These are phyloP conservation scores for Podaxis sp. DNA, from an alignment of 768 basidiomycete genomes.

Conservation along the genomic window DNA sequence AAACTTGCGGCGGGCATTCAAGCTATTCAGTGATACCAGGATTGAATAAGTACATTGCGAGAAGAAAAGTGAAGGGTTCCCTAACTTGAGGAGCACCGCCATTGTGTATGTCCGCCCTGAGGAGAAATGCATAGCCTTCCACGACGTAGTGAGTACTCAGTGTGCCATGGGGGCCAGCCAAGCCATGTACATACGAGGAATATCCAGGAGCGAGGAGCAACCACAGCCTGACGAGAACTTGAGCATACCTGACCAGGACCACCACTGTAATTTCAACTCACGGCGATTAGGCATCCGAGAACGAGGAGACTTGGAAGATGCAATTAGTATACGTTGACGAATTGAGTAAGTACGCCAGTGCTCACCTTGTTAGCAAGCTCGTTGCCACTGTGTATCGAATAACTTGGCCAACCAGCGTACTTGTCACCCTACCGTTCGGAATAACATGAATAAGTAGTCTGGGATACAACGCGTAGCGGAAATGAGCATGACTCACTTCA, in stretches of 20 bases:
- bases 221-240: not conserved
- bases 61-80: not conserved
- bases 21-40: not conserved
- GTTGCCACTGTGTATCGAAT: constrained; percentile 19
- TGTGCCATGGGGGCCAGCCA: no score
- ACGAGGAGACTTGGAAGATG: constrained; percentile 15
- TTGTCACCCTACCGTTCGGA: constrained; percentile 5
- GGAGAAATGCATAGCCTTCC: constrained; percentile 20
- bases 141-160: not conserved
- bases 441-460: not conserved
- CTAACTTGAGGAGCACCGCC: constrained; percentile 20
- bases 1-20: constrained; percentile 11
- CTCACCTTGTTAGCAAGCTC: constrained; percentile 17
- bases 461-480: not conserved
- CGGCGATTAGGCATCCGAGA: constrained; percentile 13
- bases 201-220: not conserved
- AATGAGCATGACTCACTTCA: not conserved
- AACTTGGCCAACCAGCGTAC: constrained; percentile 9
- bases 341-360: not conserved
- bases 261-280: not conserved
- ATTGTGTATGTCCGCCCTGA: constrained; percentile 23
- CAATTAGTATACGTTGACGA: not conserved
- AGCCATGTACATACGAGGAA: not conserved
- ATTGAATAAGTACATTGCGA: not conserved
- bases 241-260: no score